Percentiles rank a stretch among this genome's conserved stretches.
These are phyloP conservation scores for Lotmaria passim DNA, from an alignment of 208 protist species.

Conservation along the genomic window DNA sequence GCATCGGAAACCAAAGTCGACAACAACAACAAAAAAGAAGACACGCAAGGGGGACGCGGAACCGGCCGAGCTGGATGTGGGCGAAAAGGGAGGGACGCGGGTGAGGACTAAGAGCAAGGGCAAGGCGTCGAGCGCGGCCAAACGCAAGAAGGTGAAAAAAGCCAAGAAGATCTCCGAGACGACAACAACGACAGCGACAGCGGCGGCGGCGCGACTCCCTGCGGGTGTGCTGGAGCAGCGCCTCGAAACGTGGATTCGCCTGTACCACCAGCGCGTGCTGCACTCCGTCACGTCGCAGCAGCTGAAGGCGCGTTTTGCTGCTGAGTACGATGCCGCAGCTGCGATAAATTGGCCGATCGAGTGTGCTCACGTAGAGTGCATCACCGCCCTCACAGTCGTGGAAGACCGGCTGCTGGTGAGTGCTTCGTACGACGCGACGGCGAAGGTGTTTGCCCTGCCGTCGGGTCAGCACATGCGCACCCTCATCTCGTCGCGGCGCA, in stretches of 20 bases:
- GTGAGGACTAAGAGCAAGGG: neutral
- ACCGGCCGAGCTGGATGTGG: neutral
- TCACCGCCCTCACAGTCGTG: slow-evolving; percentile 58
- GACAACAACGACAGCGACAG: neutral
- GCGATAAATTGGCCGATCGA: slow-evolving; percentile 65
- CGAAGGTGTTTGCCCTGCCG: slow-evolving; percentile 71
- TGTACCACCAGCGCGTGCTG: slow-evolving; percentile 25
- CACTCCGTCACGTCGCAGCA: slow-evolving; percentile 16
- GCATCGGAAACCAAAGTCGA: neutral
- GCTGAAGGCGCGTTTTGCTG: slow-evolving; percentile 12
- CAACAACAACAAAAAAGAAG: slow-evolving; percentile 2
- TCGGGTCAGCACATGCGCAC: slow-evolving; percentile 50
- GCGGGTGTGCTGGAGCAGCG: slow-evolving; percentile 18
- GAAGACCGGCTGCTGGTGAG: slow-evolving; percentile 68
- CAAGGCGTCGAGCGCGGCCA: neutral
- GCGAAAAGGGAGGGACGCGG: too few relatives aligned
- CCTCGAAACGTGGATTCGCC: slow-evolving; percentile 26
- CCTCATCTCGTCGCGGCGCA: slow-evolving; percentile 36
- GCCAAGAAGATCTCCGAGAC: neutral
- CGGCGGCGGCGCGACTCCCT: neutral
- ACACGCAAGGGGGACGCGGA: neutral
- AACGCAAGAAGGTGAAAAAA: slow-evolving; percentile 15
- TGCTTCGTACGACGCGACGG: slow-evolving; percentile 60
- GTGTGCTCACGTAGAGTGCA: slow-evolving; percentile 45
- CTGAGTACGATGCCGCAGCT: slow-evolving; percentile 21